Conservation (phyloP, 495 filamentous ascomycete species). For the Hamigera avellanea region DNA sequence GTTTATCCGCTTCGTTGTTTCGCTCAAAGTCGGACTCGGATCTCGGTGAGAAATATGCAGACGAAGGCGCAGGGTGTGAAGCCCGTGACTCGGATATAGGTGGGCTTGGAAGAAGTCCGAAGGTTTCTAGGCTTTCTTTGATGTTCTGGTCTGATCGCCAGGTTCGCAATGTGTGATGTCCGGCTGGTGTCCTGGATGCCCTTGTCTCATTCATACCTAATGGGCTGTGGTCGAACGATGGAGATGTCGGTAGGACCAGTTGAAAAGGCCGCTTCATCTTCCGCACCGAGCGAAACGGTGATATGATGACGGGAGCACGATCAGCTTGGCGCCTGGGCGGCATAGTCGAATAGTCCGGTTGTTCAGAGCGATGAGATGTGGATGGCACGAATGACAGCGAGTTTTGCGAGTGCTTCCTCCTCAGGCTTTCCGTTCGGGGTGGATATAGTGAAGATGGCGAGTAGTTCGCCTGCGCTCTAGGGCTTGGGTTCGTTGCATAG, state of each 20-base stretch:
- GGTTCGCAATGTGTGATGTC: slow-evolving; percentile 20
- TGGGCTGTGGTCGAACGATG: slow-evolving; percentile 7
- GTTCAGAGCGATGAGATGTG: slow-evolving; percentile 10
- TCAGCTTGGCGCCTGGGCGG: slow-evolving; percentile 16
- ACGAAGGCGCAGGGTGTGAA: slow-evolving; percentile 17
- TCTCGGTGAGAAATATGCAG: slow-evolving; percentile 21
- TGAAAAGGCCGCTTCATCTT: slow-evolving; percentile 37
- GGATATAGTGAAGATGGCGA: slow-evolving; percentile 11
- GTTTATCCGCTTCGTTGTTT: slow-evolving; percentile 1
- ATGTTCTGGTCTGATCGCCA: slow-evolving; percentile 35
- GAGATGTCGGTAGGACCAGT: slow-evolving; percentile 26
- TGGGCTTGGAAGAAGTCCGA: slow-evolving; percentile 32
- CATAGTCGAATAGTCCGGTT: slow-evolving; percentile 19
- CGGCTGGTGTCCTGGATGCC: slow-evolving; percentile 8
- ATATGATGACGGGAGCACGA: slow-evolving; percentile 19
- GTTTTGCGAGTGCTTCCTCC: slow-evolving; percentile 12
- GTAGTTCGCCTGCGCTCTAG: slow-evolving; percentile 2
- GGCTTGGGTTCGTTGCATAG: slow-evolving; percentile 3
- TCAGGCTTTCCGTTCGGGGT: slow-evolving; percentile 14
- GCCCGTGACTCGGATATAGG: slow-evolving; percentile 27
- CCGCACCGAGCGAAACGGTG: slow-evolving; percentile 35
- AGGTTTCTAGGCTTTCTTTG: slow-evolving; percentile 20
- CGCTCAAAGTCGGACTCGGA: slow-evolving; percentile 4
- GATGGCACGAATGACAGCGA: slow-evolving; percentile 18
- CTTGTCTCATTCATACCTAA: slow-evolving; percentile 5